Conservation (phyloP, 805 yeast genomes). For the Blastobotrys peoriensis region DNA sequence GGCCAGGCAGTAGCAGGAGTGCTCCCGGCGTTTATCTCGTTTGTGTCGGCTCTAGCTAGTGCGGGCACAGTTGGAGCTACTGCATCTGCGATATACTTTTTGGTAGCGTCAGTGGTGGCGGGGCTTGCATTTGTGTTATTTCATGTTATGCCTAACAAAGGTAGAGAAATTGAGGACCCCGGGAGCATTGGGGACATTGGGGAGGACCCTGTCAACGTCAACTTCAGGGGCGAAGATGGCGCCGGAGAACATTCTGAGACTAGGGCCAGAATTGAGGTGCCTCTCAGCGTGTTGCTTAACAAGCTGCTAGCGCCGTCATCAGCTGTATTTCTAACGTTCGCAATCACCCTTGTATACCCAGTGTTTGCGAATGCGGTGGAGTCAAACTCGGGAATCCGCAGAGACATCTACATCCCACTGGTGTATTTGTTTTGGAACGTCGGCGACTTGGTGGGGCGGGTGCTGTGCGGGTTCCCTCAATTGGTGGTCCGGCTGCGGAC, state of each 20-base stretch:
- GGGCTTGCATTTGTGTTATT: constrained; percentile 38
- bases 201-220: constrained; percentile 2
- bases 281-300: constrained; percentile 53
- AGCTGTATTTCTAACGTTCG: constrained; percentile 68
- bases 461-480: constrained; percentile 48
- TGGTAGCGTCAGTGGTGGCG: constrained; percentile 47
- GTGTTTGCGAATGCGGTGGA: constrained; percentile 75
- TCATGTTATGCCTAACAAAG: background rate
- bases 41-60: constrained; percentile 20
- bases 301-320: constrained; percentile 59
- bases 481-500: constrained; percentile 40
- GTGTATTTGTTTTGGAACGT: constrained; percentile 81
- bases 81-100: constrained; percentile 36
- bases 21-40: constrained; percentile 69
- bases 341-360: constrained; percentile 75
- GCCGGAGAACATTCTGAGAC: background rate
- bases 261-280: constrained; percentile 37
- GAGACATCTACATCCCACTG: constrained; percentile 57
- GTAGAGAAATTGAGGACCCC: constrained; percentile 12
- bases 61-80: background rate
- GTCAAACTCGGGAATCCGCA: constrained; percentile 38
- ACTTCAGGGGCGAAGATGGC: background rate
- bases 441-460: constrained; percentile 80
- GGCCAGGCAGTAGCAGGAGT: constrained; percentile 97
- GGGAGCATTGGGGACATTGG: constrained; percentile 16